Base-by-base conservation (phyloP, 2,329 filamentous ascomycete genomes). In the Trichoderma simmonsii region DNA sequence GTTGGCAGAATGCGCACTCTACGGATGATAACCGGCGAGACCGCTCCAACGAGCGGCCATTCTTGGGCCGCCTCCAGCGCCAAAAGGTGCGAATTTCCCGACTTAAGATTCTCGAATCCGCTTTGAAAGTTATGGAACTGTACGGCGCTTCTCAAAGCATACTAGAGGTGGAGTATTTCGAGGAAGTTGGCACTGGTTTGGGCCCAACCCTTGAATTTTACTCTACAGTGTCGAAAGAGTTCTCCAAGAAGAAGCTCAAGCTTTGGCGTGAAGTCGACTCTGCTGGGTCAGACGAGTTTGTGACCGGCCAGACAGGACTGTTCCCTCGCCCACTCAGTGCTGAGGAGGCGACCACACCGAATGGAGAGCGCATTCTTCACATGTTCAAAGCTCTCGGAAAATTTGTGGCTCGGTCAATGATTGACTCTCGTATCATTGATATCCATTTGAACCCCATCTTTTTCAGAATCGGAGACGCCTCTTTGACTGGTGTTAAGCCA, bases 31-130 rank as follows among this genome's bases (percentile, higher is more conserved):
- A 88, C 71, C 89, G 95, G 56, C 90, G 93, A 67, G 93, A 97
- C 77, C 91, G 94, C 61, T 92, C 94, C 62, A 95, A 98, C 76
- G 95, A 98, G 74, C 89, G 95, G 14, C 94, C 95, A 2, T 97
- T 97, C 86, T 85, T 98, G 3, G 96, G 96, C 15, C 89, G 95
- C 56, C 87, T 98, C 1, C 96, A 98, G 80, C 91, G 96, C 71
- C 96, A 99, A 79, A 99, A 99, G 82, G 95, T 99, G n/a, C 92
- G 96, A 59, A 98, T 99, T 73, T 97, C 95, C 6, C 90, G 96
- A 57, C 90, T 90, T n/a, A 94, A 97, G 77, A 98, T 99, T 60
- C 86, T 99, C 8, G 96, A 99, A 80, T 98, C 96, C 15, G 96
- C 96, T 0, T 86, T 98, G 80, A 99, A 99, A 82, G 96, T 99